A percentile compares a stretch with the other conserved stretches of the same genome.
Conservation (phyloP, 2,329 filamentous ascomycete genomes). For the Fusarium newnesense region DNA sequence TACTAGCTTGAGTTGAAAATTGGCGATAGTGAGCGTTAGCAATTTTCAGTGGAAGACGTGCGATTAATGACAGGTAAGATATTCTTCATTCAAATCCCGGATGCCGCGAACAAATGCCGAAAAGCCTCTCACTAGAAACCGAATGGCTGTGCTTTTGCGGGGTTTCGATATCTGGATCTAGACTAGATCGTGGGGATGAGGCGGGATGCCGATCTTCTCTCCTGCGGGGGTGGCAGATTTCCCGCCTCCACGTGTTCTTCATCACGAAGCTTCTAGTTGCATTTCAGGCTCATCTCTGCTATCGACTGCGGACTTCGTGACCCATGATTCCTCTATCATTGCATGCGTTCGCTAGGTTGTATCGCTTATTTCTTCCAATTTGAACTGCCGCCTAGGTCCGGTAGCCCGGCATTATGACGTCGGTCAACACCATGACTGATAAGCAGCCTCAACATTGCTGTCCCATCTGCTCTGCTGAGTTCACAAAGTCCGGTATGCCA, state of each 20-base stretch:
- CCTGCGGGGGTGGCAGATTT: constrained; percentile 9
- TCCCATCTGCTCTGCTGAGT: neutral
- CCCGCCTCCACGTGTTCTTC: neutral
- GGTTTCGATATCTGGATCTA: neutral
- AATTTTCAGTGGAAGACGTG: neutral
- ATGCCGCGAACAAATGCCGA: neutral
- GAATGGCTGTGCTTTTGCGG: neutral
- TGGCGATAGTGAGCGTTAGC: no score
- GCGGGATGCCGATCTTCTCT: neutral
- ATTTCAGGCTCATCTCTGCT: no score
- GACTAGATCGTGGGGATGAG: neutral
- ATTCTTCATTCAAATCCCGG: neutral
- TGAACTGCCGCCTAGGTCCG: neutral
- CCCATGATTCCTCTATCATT: no score
- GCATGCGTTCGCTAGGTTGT: no score
- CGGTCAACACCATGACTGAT: neutral
- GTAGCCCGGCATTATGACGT: neutral
- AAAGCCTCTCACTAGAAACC: neutral
- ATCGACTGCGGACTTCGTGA: no score
- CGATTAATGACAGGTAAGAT: neutral
- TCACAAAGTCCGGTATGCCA: neutral
- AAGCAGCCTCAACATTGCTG: neutral
- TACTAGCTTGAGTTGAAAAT: no score
- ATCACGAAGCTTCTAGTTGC: no score
- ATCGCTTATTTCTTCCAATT: neutral